Evolutionary conservation across 2,329 filamentous ascomycete genomes (phyloP), one percentile per base, ranked within the genome.

Genomic region (Akanthomyces muscarius): DNA sequence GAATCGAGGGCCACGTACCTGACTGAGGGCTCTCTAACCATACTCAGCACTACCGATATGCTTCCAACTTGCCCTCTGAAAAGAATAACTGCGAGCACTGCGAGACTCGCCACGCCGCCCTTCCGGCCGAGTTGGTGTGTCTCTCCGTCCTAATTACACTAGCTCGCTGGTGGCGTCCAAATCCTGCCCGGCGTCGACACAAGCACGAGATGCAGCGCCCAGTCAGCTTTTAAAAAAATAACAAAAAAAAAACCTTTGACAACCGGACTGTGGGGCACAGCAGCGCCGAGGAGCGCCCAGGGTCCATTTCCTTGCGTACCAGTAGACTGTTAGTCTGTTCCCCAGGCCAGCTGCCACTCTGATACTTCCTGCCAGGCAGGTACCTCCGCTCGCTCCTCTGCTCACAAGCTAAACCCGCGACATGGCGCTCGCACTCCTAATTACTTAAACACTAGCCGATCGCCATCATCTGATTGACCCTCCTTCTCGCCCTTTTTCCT

Each of bases 391-490:
- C 44, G 13, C 28, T 38, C 10, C 28, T 18, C 25, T 18, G 23
- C 48, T 61, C 58, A 51, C 58, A 61, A 61, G 58, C 58, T 38
- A 47, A 61, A 61, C 11, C 41, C 28, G 58, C 60, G 44, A 55
- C 51, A 56, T 36, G 36, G 33, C 25, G 7, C 42, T 44, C 25
- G 21, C 25, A 13, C 60, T 50, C 14, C 38, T 6, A 41, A 41
- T 50, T 56, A 53, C 41, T 55, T 55, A 56, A 56, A 61, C 57
- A 64, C 56, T 62, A 53, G 42, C 23, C 55, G 44, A 65, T 50
- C 61, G 36, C 61, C 56, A 45, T 57, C 51, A 28, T 36, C 54
- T 57, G 45, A 53, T 52, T 53, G 44, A 52, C 44, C 50, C 36
- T 41, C 55, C 45, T 13, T 60, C 42, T 48, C 42, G 23, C 30